Evolutionary conservation across 2,329 filamentous ascomycete genomes (phyloP).

Genomic region (Plenodomus tracheiphilus): DNA sequence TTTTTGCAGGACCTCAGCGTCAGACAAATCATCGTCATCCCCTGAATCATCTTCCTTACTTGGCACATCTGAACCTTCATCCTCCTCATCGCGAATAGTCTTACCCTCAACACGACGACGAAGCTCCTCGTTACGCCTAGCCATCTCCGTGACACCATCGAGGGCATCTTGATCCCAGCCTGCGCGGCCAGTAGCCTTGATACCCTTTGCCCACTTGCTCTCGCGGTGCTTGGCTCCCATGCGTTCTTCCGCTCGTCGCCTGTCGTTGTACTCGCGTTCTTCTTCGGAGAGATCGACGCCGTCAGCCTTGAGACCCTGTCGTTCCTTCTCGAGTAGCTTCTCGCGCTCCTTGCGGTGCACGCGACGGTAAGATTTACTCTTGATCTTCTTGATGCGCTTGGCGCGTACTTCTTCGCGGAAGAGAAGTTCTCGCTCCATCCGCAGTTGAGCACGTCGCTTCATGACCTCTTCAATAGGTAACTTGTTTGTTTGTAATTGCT

Average conservation of each 20-base stretch:
- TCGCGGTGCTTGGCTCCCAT: constrained; percentile 85
- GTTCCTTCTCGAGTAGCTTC: constrained; percentile 60
- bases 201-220: constrained; percentile 88
- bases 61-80: constrained; percentile 49
- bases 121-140: constrained; percentile 79
- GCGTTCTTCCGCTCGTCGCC: constrained; percentile 77
- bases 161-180: constrained; percentile 90
- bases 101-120: constrained; percentile 78
- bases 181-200: constrained; percentile 76
- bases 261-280: constrained; percentile 68
- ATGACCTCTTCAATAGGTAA: constrained; percentile 73
- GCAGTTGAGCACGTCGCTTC: constrained; percentile 72
- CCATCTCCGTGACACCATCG: constrained; percentile 77
- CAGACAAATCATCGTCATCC: constrained; percentile 66
- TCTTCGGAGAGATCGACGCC: constrained; percentile 65
- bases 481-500: constrained; percentile 71
- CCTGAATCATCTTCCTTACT: constrained; percentile 57
- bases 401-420: constrained; percentile 87
- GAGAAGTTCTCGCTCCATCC: constrained; percentile 79
- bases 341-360: constrained; percentile 82
- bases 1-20: constrained; percentile 36
- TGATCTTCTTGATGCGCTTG: constrained; percentile 97
- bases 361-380: constrained; percentile 91
- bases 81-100: constrained; percentile 53
- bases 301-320: constrained; percentile 60